Evolutionary conservation across 2,329 filamentous ascomycete species (phyloP), one percentile per base, ranked within the genome.

Genomic region (Talaromyces sp.): DNA sequence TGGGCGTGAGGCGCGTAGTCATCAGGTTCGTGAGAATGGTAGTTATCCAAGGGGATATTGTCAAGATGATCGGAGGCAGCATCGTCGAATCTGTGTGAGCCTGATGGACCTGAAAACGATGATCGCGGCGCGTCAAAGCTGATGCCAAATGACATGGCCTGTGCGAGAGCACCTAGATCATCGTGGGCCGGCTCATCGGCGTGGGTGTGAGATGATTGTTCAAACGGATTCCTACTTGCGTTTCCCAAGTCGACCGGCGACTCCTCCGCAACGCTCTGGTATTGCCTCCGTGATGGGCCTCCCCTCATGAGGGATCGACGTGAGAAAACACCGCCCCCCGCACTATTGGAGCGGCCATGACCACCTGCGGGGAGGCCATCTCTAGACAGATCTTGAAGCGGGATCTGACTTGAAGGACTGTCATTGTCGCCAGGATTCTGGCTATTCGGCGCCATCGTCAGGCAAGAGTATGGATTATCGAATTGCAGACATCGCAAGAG

Each of bases 321-420:
- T 63, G 57, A 76, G 62, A 65, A 74, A 69, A 67, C 78, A 70
- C 66, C 78, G 70, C 60, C 77, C 72, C 62, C 78, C 53, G 56
- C 61, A 47, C 66, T 68, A 46, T 61, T 63, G 52, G 64, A 52
- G 52, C 65, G 65, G 54, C 71, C 60, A 55, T 64, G 61, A 22
- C 66, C 69, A 27, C 65, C 67, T 16, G 62, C 53, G 30, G 58
- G 60, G 43, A 70, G 70, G 30, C 70, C 70, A 22, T 70, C 68
- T 53, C 72, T 70, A 11, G 77, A 76, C 32, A 89, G 77, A 63
- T 87, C 83, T 71, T 86, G 86, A 53, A 93, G 77, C 54, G 88
- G 88, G 74, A 94, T 92, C 57, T 75, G 72, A 52, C 66, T 57
- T n/a, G 63, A 56, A 48, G 57, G 56, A 47, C 60, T 60, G 35